These are phyloP conservation scores for Grifola frondosa DNA, from an alignment of 1,284 basidiomycete species.

Conservation along the genomic window DNA sequence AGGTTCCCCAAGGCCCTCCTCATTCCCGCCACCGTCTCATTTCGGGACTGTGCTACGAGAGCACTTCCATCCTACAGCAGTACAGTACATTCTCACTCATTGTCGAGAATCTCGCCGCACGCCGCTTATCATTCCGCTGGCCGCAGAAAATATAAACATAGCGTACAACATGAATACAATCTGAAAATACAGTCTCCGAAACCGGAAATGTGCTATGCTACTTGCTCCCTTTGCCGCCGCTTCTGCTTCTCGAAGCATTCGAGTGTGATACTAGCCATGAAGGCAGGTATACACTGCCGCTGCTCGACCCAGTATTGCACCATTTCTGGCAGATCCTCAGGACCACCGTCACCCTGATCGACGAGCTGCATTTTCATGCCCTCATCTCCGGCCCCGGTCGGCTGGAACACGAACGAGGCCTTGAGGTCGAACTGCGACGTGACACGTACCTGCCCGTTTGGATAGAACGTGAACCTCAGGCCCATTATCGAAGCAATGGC, in stretches of 20 bases:
- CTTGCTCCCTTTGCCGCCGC: no score
- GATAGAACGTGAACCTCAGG: slow-evolving; percentile 81
- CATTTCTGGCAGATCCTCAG: slow-evolving; percentile 62
- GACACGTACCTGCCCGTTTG: slow-evolving; percentile 80
- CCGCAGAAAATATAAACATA: no score
- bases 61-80: no score
- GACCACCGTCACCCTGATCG: slow-evolving; percentile 66
- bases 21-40: no score
- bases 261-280: slow-evolving; percentile 72
- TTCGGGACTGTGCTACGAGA: no score
- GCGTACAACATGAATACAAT: no score
- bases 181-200: no score
- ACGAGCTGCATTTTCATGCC: slow-evolving; percentile 66
- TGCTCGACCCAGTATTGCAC: slow-evolving; percentile 74
- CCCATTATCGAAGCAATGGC: slow-evolving; percentile 80
- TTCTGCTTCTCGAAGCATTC: slow-evolving; percentile 62
- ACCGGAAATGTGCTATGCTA: no score
- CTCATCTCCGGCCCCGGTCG: slow-evolving; percentile 35
- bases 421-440: slow-evolving; percentile 78
- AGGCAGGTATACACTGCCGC: slow-evolving; percentile 73
- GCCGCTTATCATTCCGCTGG: no score
- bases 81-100: no score
- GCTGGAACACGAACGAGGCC: slow-evolving; percentile 73
- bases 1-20: no score
- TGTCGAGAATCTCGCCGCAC: no score